Evolutionary conservation across 2,329 filamentous ascomycete species (phyloP).

Genomic region (Alternaria consortialis): DNA sequence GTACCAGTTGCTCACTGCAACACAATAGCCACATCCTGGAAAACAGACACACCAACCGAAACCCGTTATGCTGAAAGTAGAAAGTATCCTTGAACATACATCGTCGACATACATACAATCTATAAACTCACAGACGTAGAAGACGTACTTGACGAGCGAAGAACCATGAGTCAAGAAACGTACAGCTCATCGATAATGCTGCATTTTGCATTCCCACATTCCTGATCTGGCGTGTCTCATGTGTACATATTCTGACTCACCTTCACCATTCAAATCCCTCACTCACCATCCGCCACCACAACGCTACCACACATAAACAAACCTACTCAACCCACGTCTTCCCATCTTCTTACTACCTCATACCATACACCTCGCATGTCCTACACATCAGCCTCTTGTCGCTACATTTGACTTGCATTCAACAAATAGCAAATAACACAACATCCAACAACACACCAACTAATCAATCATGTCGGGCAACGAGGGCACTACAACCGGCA

Average conservation of each 20-base stretch:
- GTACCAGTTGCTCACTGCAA: neutral
- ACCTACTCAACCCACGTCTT: neutral
- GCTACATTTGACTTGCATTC: neutral
- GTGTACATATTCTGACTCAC: neutral
- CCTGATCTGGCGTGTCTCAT: neutral
- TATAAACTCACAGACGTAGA: too few species aligned
- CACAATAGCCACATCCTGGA: neutral
- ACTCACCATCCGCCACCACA: neutral
- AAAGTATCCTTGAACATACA: too few species aligned
- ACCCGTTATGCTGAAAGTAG: too few species aligned
- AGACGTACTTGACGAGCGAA: too few species aligned
- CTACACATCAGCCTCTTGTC: neutral
- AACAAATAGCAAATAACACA: neutral
- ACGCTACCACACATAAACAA: neutral
- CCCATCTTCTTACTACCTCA: neutral
- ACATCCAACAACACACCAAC: neutral
- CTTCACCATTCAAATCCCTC: neutral
- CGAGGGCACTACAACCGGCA: slow-evolving; percentile 5
- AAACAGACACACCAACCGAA: too few species aligned
- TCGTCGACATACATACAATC: too few species aligned
- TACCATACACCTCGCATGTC: neutral
- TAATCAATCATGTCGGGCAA: slow-evolving; percentile 13
- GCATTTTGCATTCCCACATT: neutral
- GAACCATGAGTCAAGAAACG: too few species aligned
- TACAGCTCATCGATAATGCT: too few species aligned